phyloP scores from a whole-genome alignment of 108 stramenopile genomes.

The Asterionellopsis glacialis region DNA sequence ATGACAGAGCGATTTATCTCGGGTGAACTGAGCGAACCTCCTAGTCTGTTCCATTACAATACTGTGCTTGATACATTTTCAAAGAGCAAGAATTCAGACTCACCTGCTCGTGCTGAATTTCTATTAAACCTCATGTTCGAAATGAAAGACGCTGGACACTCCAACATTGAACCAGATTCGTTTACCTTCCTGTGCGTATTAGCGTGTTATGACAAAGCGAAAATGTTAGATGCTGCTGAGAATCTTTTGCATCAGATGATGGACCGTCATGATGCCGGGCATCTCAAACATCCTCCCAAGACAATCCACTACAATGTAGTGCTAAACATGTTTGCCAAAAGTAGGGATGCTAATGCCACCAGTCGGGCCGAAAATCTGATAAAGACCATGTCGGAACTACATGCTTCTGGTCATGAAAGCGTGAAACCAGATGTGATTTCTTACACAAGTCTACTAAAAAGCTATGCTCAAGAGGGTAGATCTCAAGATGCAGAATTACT shows the following conservation, averaged over 20 bases:
- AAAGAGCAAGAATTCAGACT: background rate
- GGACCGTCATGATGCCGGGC: too few species aligned
- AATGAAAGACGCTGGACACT: too few species aligned
- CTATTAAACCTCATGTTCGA: background rate
- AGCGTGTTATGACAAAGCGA: too few species aligned
- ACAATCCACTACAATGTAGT: background rate
- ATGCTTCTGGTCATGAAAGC: background rate
- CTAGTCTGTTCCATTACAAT: too few species aligned
- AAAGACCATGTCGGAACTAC: too few species aligned
- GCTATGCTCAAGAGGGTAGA: background rate
- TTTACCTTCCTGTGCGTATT: too few species aligned
- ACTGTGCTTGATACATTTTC: background rate
- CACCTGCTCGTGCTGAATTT: background rate
- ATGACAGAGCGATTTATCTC: too few species aligned
- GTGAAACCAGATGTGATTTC: constrained; percentile 3
- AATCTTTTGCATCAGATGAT: too few species aligned
- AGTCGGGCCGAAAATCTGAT: too few species aligned
- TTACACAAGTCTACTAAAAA: background rate
- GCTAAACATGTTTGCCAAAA: background rate
- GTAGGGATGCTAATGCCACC: background rate
- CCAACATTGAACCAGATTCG: too few species aligned
- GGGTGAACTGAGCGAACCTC: too few species aligned
- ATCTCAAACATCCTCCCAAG: background rate
- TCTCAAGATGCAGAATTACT: background rate
- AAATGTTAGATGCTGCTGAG: too few species aligned